Base-by-base conservation (phyloP, 2,329 filamentous ascomycete genomes). In the Cylindrodendrum hubeiense region DNA sequence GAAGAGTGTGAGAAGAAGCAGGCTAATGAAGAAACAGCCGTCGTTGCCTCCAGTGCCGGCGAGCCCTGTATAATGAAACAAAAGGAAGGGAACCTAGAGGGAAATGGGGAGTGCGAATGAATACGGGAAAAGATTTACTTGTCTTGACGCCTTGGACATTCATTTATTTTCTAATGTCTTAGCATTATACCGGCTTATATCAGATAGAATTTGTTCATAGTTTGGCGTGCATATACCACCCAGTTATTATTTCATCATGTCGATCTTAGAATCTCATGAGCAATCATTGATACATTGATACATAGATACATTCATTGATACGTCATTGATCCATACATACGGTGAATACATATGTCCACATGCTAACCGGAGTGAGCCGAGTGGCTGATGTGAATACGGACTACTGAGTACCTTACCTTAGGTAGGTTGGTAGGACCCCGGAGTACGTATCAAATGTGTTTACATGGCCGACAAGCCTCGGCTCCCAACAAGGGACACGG, bases 21-120 rank as follows among this genome's bases (percentile, higher is more conserved):
- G 28, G 43, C 37, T 63, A 34, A 51, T 57, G 60, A 63, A 46
- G 46, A 57, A 44, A 47, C 22, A 41, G 37, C 53, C 39, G 53
- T n/a, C n/a, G n/a, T n/a, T n/a, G n/a, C 52, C 52, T n/a, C 28
- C 39, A 19, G 51, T 37, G 44, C 43, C 52, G n/a, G 28, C 52
- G 39, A 30, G 49, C 49, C 34, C 44, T 5, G 59, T 62, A 33
- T 56, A 39, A 62, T 41, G 44, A 62, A 37, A 34, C 24, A 43
- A 37, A 21, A 17, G 13, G 24, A 43, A 30, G 12, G 28, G 52
- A 52, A 56, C 9, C 28, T 30, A 30, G 49, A 22, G 44, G n/a
- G 52, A 33, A 44, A 55, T 2, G 15, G 37, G 10, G 24, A n/a
- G 41, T 19, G 41, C 10, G 43, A 17, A 28, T n/a, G 26, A 28